Evolutionary conservation across 108 stramenopile genomes (phyloP).

Genomic region (Schizochytrium sp.): DNA sequence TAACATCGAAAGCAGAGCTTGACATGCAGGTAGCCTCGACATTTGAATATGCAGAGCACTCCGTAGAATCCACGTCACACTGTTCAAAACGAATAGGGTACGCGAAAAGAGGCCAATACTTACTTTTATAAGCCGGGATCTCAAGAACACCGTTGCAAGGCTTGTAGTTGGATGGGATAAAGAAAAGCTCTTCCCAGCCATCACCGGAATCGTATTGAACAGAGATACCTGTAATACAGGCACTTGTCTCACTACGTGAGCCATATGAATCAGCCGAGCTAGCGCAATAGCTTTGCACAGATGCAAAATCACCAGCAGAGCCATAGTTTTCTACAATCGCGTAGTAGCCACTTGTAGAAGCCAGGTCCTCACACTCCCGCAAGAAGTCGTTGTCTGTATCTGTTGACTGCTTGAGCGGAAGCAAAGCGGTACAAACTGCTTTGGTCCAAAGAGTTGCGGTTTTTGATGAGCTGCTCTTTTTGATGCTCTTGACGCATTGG

Average conservation of each 20-base stretch:
- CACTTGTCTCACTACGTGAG: not conserved
- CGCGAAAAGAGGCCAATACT: conserved; percentile 17
- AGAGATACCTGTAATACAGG: not conserved
- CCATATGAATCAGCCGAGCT: not conserved
- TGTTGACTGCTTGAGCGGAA: not conserved
- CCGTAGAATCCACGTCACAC: conserved; percentile 28
- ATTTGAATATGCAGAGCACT: not conserved
- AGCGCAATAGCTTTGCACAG: not conserved
- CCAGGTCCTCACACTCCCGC: conserved; percentile 7
- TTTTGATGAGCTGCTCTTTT: not conserved
- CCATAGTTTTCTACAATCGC: not conserved
- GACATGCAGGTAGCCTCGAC: conserved; percentile 46
- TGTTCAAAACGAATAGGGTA: conserved; percentile 50
- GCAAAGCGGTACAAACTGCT: not conserved
- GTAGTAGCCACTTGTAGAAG: not conserved
- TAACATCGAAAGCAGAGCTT: not conserved
- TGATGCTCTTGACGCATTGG: not conserved
- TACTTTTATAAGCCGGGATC: not conserved
- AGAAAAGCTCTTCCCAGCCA: conserved; percentile 52
- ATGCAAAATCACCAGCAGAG: not conserved
- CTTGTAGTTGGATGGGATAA: not conserved
- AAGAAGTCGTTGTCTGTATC: conserved; percentile 4
- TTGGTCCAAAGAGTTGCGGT: not conserved
- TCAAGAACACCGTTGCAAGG: conserved; percentile 44
- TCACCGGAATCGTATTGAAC: conserved; percentile 15